Conservation (phyloP, 257 asterid species). For the Nicotiana tabacum region DNA sequence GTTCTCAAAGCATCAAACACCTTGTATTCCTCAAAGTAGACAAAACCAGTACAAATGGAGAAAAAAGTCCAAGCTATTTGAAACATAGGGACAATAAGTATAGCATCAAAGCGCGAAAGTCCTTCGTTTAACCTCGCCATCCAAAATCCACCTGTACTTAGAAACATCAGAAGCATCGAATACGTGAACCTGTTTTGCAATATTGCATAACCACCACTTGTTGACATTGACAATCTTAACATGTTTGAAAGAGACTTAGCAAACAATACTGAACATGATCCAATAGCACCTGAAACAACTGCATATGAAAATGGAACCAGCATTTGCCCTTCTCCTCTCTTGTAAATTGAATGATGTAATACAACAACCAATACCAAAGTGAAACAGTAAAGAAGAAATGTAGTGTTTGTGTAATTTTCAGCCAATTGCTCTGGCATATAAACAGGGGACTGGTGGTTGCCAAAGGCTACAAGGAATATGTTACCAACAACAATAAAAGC, state of each 20-base stretch:
- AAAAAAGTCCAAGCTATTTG: conserved; percentile 96
- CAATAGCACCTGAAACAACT: conserved; percentile 90
- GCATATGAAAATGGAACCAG: conserved; percentile 91
- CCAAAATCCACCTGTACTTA: conserved; percentile 98
- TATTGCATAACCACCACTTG: conserved; percentile 43
- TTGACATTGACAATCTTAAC: conserved; percentile 69
- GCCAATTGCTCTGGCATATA: conserved; percentile 86
- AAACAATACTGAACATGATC: conserved; percentile 88
- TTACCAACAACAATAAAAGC: conserved; percentile 91
- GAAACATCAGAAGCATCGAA: conserved; percentile 73
- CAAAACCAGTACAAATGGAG: conserved; percentile 97
- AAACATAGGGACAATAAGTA: conserved; percentile 96
- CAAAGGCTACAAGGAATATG: conserved; percentile 94
- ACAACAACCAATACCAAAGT: conserved; percentile 55
- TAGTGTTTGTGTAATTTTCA: conserved; percentile 64
- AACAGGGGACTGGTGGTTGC: conserved; percentile 98
- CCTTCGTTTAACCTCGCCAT: conserved; percentile 96
- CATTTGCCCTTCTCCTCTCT: conserved; percentile 60
- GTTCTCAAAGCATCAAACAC: conserved; percentile 81
- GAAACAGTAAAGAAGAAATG: conserved; percentile 78
- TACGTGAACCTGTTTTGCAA: conserved; percentile 87
- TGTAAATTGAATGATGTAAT: conserved; percentile 57
- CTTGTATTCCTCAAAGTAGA: conserved; percentile 93
- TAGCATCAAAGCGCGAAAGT: conserved; percentile 81
- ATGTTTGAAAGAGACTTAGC: conserved; percentile 95